A percentile compares a stretch with the other conserved stretches of the same genome.
phyloP scores from a whole-genome alignment of 164 flowering plant species.

The Magnolia sinica region DNA sequence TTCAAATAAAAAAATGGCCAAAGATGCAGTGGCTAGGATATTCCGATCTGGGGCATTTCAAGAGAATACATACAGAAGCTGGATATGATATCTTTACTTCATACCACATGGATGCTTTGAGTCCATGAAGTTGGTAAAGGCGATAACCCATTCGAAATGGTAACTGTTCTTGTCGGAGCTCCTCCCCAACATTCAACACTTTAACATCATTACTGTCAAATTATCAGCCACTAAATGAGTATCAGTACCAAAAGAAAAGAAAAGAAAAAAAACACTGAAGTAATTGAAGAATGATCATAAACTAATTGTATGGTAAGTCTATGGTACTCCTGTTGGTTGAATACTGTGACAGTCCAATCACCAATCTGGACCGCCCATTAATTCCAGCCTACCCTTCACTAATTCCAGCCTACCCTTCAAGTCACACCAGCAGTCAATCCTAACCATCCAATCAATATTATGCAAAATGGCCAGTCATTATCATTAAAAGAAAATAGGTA shows the following conservation, averaged over 20 bases:
- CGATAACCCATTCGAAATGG: slow-evolving; percentile 68
- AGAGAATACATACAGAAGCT: slow-evolving; percentile 81
- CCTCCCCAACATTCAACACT: slow-evolving; percentile 64
- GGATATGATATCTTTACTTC: slow-evolving; percentile 99
- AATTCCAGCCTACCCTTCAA: too few species aligned
- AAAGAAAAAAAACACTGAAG: not conserved
- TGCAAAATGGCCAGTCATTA: too few species aligned
- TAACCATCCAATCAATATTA: too few species aligned
- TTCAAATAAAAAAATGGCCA: not conserved
- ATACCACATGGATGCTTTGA: slow-evolving; percentile 68
- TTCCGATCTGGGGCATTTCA: not conserved
- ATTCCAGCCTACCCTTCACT: too few species aligned
- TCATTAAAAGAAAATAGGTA: too few species aligned
- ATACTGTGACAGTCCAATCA: too few species aligned
- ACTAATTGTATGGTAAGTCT: too few species aligned
- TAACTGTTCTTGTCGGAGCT: slow-evolving; percentile 57
- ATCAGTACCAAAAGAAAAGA: not conserved
- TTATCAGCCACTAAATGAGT: not conserved
- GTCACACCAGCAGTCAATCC: too few species aligned
- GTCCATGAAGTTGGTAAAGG: slow-evolving; percentile 57
- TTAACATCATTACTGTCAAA: slow-evolving; percentile 34
- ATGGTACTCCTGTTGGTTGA: too few species aligned
- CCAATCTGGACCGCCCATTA: too few species aligned
- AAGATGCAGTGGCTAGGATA: not conserved
- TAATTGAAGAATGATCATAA: not conserved